Conservation (phyloP, 139 green algal species). For the Choricystis sp. region DNA sequence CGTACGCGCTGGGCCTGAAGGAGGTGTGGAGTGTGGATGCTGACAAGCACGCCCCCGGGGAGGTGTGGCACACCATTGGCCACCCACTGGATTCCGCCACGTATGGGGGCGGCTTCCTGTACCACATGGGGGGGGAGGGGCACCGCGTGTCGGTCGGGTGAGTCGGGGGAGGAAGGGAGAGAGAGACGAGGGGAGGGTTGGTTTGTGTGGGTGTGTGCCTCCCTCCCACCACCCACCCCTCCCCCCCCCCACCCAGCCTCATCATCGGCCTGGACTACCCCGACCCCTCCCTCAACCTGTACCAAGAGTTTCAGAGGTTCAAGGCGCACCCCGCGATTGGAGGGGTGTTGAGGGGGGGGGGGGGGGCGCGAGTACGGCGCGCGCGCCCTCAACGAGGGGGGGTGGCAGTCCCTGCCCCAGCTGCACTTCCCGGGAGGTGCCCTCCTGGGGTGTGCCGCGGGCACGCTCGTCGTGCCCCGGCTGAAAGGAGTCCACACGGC, state of each 20-base stretch:
- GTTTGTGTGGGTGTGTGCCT: background rate
- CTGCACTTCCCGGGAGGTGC: constrained; percentile 78
- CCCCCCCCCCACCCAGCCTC: constrained; percentile 23
- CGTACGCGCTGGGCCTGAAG: constrained; percentile 86
- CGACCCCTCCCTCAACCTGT: constrained; percentile 64
- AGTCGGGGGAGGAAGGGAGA: constrained; percentile 1
- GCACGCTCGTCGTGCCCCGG: constrained; percentile 84
- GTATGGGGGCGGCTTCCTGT: constrained; percentile 83
- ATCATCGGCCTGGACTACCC: constrained; percentile 79
- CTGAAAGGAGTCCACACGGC: constrained; percentile 91
- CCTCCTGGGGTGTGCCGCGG: constrained; percentile 77
- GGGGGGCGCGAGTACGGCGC: constrained; percentile 62
- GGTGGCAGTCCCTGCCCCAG: constrained; percentile 68
- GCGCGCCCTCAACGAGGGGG: constrained; percentile 76
- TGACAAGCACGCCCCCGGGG: constrained; percentile 45
- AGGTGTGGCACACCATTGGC: constrained; percentile 69
- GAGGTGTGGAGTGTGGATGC: constrained; percentile 65
- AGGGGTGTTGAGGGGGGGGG: constrained; percentile 58
- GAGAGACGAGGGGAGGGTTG: background rate
- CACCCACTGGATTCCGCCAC: constrained; percentile 49
- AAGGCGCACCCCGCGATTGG: constrained; percentile 70
- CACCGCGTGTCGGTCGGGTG: constrained; percentile 56
- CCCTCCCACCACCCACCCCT: too few species aligned
- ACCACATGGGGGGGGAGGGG: constrained; percentile 70
- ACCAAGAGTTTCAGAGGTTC: constrained; percentile 70